A percentile compares a stretch with the other conserved stretches of the same genome.
Evolutionary conservation across 177 flowering plant species (phyloP).

Genomic region (Vitis hybrid): DNA sequence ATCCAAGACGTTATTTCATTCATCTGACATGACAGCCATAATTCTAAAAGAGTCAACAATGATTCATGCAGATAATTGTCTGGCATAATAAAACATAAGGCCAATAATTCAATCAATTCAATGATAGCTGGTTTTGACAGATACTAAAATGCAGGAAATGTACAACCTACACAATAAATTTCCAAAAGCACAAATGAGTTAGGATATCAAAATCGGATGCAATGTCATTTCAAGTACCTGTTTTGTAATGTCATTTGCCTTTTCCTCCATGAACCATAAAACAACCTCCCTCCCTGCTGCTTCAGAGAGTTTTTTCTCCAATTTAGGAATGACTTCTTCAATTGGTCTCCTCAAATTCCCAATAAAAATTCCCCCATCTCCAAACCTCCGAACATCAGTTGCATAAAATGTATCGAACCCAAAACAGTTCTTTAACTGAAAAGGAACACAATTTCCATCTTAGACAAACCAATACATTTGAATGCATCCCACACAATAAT

Average conservation of each 20-base stretch:
- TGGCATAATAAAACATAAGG: too few species aligned
- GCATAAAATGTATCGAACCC: constrained; percentile 90
- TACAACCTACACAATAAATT: background rate
- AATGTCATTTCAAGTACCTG: constrained; percentile 50
- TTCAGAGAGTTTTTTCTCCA: constrained; percentile 84
- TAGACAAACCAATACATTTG: background rate
- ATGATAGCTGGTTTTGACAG: too few species aligned
- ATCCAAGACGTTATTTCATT: too few species aligned
- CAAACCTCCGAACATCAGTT: constrained; percentile 90
- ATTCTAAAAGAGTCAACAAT: too few species aligned
- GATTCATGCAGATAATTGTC: too few species aligned
- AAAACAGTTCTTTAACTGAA: constrained; percentile 82
- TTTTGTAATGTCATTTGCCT: constrained; percentile 66
- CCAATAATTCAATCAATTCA: background rate
- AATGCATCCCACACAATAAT: background rate
- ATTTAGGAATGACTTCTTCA: constrained; percentile 75
- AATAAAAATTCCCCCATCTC: constrained; percentile 92
- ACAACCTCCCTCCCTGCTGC: constrained; percentile 85
- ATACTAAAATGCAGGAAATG: background rate
- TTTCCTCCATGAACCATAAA: constrained; percentile 93
- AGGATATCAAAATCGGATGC: background rate
- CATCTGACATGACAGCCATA: too few species aligned
- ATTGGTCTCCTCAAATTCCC: constrained; percentile 89
- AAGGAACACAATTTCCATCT: too few species aligned
- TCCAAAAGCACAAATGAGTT: background rate